phyloP scores from a whole-genome alignment of 176 grass and related monocot genomes.

The Musa troglodytarum region DNA sequence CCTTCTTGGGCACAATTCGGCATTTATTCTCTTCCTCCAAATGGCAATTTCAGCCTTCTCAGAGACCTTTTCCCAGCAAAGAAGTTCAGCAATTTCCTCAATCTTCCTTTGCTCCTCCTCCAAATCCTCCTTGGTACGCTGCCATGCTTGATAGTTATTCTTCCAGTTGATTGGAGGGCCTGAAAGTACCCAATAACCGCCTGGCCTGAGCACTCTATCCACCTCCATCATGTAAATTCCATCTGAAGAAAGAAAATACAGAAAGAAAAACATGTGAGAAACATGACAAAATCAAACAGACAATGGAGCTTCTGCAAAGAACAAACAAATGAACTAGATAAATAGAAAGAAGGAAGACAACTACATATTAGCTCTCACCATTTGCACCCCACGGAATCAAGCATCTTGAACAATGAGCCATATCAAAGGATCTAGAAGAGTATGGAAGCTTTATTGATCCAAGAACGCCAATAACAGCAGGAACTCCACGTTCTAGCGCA shows the following conservation, averaged over 20 bases:
- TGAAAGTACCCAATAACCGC: conserved; percentile 86
- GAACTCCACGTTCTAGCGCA: conserved; percentile 80
- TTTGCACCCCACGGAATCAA: conserved; percentile 67
- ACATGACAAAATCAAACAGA: conserved; percentile 18
- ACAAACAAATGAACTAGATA: neutral
- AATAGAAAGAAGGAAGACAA: neutral
- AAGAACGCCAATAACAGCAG: conserved; percentile 78
- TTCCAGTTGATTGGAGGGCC: conserved; percentile 85
- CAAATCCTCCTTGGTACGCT: conserved; percentile 55
- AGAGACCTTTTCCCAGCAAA: conserved; percentile 87
- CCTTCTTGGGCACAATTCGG: conserved; percentile 42
- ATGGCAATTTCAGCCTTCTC: conserved; percentile 59
- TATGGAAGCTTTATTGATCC: conserved; percentile 65
- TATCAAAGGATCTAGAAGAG: conserved; percentile 62
- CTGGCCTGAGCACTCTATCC: conserved; percentile 75
- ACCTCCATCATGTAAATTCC: conserved; percentile 97
- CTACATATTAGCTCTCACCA: conserved; percentile 24
- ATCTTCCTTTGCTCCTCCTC: conserved; percentile 60
- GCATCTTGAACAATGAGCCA: conserved; percentile 89
- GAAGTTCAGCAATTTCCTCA: conserved; percentile 56
- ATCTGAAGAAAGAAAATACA: conserved; percentile 38
- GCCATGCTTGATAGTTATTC: conserved; percentile 53
- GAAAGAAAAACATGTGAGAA: neutral
- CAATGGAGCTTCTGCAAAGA: neutral
- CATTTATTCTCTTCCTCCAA: conserved; percentile 67